Base-by-base conservation (phyloP, 2,329 filamentous ascomycete species). In the Alternaria infectoria region DNA sequence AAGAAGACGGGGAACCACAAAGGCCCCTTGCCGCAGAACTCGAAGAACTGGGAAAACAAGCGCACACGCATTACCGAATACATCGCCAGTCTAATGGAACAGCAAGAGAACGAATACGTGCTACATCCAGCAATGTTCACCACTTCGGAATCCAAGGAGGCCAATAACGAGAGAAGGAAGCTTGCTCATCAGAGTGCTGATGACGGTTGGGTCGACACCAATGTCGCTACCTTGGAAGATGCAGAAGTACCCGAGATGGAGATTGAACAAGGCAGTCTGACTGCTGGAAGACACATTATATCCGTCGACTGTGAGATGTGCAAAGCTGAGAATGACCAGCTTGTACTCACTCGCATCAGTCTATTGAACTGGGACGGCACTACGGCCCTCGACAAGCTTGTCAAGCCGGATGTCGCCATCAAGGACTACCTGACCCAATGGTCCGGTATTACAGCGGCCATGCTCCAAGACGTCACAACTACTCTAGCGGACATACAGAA, bases 251-350 rank as follows among this genome's bases (percentile, higher is more conserved):
- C 90, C 3, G 91, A 93, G 54, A 79, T 81, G 6, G 88, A 93
- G 57, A 89, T 97, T 62, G 86, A 97, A 79, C 83, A 90, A 70
- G 95, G 93, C 59, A 95, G 93, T 78, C 83, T 97, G 61, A 96
- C 93, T 0, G 92, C 89, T 28, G 96, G 94, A 36, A 88, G 93
- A 66, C 87, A 90, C 40, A 83, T 97, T 11, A 83, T 96, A 52
- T 91, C 93, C 2, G 84, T 99, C 58, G 96, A 99, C 78, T 99
- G 96, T 81, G 96, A 99, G 81, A 99, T 99, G 96, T 97, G 94
- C 78, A 90, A 93, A 81, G 96, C 93, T 3, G 91, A 90, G 63
- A 89, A 91, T 64, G 89, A 89, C 51, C 88, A 92, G 68, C 93
- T 91, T 67, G 93, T 94, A 36, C 88, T 99, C 46, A 96, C 96